Percentiles rank a stretch among this genome's conserved stretches.
Conservation (phyloP, 2,329 filamentous ascomycete genomes). For the Niveomyces coronatus region DNA sequence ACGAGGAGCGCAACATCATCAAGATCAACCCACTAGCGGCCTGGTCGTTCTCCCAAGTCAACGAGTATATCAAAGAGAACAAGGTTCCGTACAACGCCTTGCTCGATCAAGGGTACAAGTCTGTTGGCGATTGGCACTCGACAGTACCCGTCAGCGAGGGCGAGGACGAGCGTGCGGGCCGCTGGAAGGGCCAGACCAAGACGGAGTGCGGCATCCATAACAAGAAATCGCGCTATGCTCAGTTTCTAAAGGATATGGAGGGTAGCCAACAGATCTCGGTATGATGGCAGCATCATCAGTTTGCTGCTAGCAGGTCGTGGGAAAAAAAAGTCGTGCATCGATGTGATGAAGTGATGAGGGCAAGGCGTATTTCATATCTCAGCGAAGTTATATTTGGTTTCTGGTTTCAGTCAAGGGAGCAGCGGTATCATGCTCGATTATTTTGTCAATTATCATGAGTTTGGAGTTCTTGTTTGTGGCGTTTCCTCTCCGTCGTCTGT, state of each 20-base stretch:
- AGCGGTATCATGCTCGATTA: neutral
- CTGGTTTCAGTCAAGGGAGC: slow-evolving; percentile 3
- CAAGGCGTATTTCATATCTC: neutral
- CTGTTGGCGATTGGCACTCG: slow-evolving; percentile 95
- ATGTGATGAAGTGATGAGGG: slow-evolving; percentile 7
- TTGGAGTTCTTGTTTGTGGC: neutral
- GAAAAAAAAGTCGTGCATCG: neutral
- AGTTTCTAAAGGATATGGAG: slow-evolving; percentile 68
- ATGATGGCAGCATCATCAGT: neutral
- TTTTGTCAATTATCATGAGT: slow-evolving; percentile 6
- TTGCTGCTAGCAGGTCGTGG: neutral
- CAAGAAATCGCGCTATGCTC: slow-evolving; percentile 85
- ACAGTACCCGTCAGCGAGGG: slow-evolving; percentile 81
- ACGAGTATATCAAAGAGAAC: slow-evolving; percentile 76
- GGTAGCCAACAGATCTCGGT: slow-evolving; percentile 42
- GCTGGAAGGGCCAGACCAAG: slow-evolving; percentile 95
- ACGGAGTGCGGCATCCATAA: slow-evolving; percentile 99
- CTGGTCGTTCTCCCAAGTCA: slow-evolving; percentile 86
- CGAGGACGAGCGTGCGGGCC: slow-evolving; percentile 90
- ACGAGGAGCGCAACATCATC: slow-evolving; percentile 76
- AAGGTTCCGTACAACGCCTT: slow-evolving; percentile 89
- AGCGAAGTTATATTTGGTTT: neutral
- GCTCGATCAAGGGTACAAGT: slow-evolving; percentile 93
- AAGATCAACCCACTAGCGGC: slow-evolving; percentile 97
- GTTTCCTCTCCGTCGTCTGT: neutral